phyloP scores from a whole-genome alignment of 768 basidiomycete genomes.

The Leccinum barrowsii region DNA sequence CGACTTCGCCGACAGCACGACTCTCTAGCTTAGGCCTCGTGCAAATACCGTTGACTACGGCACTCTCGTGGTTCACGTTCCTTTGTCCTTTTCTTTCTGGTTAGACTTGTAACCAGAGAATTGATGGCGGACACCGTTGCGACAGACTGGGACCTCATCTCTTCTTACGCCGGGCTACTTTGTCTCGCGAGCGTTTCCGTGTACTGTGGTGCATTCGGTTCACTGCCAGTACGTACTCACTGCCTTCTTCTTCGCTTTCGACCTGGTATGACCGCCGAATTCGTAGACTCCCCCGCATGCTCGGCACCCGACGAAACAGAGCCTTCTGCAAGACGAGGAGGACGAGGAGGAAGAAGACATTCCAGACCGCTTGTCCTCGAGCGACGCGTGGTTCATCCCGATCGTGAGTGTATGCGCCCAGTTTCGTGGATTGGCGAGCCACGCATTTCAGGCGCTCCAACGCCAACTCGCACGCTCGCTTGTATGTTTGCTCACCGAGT shows the following conservation, averaged over 20 bases:
- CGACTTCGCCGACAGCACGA: neutral
- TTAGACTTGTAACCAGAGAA: neutral
- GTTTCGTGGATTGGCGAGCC: neutral
- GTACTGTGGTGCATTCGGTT: constrained; percentile 66
- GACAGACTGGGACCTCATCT: constrained; percentile 55
- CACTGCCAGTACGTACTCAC: constrained; percentile 53
- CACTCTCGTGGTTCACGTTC: neutral
- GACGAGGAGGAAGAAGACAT: constrained; percentile 51
- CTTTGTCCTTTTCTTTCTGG: neutral
- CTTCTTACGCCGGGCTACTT: constrained; percentile 68
- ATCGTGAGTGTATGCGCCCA: constrained; percentile 45
- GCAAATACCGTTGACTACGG: neutral
- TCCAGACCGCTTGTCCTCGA: constrained; percentile 57
- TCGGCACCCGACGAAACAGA: neutral
- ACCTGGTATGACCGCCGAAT: neutral
- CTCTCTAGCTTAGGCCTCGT: neutral
- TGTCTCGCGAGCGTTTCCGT: constrained; percentile 62
- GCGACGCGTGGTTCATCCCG: constrained; percentile 74
- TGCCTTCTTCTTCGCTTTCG: neutral
- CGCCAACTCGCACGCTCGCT: neutral
- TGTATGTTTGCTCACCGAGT: neutral
- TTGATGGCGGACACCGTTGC: constrained; percentile 9
- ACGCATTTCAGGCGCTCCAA: neutral
- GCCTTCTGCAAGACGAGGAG: constrained; percentile 40
- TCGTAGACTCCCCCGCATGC: constrained; percentile 7